Evolutionary conservation across 2,329 filamentous ascomycete genomes (phyloP), one percentile per base, ranked within the genome.

Genomic region (Fusarium pseudoanthophilum): DNA sequence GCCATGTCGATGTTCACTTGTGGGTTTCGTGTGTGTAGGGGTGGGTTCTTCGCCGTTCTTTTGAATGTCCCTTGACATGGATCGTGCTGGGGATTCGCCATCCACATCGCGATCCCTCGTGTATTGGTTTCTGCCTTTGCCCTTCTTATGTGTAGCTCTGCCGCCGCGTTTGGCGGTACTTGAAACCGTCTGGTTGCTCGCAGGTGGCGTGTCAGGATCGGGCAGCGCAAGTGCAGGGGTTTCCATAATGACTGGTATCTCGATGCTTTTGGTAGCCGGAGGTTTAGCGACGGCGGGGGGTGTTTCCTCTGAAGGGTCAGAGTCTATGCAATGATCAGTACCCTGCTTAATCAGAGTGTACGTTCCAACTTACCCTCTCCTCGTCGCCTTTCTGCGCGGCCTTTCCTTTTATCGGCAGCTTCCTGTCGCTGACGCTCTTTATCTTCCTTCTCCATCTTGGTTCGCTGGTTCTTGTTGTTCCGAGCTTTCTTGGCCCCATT

Each of bases 111-210:
- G 89, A 72, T 95, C 92, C 78, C 92, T 92, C 2, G 92, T 95
- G 77, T 95, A 95, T 80, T 96, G 94, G 73, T 95, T 96, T 71
- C 92, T 91, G 24, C 92, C 92, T 66, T 91, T 91, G 40, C 88
- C 90, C 70, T 92, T 91, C 78, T 92, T 90, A 74, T 88, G 86
- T 11, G 90, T 87, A 75, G 90, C 88, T 78, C 90, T 86, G 64
- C 82, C 89, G 79, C 78, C 88, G 83, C 76, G 92, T 79, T 92
- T 93, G 64, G 88, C 86, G 4, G 86, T 84, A 72, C 80, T 84
- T 62, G 79, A 86, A 3, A 86, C 83, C 5, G 83, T 78, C 5
- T 85, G 82, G 67, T 87, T 84, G 13, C 83, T 83, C 34, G 86
- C 81, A 49, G 84, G 82, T 37, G 87, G 85, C 26, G 82, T 83